Percentiles rank a stretch among this genome's conserved stretches.
These are phyloP conservation scores for Plectranthus barbatus DNA, from an alignment of 257 asterid species.

Conservation along the genomic window DNA sequence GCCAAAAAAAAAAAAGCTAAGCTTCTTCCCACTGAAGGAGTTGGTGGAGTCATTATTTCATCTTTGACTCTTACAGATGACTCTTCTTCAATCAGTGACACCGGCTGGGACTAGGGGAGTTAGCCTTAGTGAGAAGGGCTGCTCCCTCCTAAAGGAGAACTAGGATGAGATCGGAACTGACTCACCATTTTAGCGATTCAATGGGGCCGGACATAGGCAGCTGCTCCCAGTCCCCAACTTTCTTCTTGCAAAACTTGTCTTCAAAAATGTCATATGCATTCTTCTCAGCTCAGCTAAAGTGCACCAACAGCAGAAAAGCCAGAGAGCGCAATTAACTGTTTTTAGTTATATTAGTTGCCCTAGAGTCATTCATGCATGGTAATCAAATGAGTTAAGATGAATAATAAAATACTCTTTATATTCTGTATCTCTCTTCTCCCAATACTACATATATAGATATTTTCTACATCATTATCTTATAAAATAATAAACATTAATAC, in stretches of 20 bases:
- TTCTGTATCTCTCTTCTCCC: too few species aligned
- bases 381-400: too few species aligned
- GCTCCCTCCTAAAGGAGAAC: slow-evolving; percentile 1
- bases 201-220: slow-evolving; percentile 39
- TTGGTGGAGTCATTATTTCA: slow-evolving; percentile 43
- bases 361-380: too few species aligned
- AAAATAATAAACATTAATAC: too few species aligned
- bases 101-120: slow-evolving; percentile 44
- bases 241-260: slow-evolving; percentile 51
- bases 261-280: slow-evolving; percentile 64
- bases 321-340: slow-evolving; percentile 58
- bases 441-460: too few species aligned
- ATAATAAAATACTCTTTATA: too few species aligned
- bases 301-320: slow-evolving; percentile 97
- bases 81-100: slow-evolving; percentile 36
- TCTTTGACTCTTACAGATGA: slow-evolving; percentile 16
- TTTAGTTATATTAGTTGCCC: too few species aligned
- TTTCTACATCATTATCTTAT: too few species aligned
- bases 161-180: slow-evolving; percentile 20
- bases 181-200: slow-evolving; percentile 48
- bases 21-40: slow-evolving; percentile 34
- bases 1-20: slow-evolving; percentile 13
- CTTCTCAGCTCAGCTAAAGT: slow-evolving; percentile 74
- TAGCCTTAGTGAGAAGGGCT: slow-evolving; percentile 5
- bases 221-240: slow-evolving; percentile 8